A percentile compares a stretch with the other conserved stretches of the same genome.
Conservation (phyloP, 2,329 filamentous ascomycete genomes). For the Myotisia sp. region DNA sequence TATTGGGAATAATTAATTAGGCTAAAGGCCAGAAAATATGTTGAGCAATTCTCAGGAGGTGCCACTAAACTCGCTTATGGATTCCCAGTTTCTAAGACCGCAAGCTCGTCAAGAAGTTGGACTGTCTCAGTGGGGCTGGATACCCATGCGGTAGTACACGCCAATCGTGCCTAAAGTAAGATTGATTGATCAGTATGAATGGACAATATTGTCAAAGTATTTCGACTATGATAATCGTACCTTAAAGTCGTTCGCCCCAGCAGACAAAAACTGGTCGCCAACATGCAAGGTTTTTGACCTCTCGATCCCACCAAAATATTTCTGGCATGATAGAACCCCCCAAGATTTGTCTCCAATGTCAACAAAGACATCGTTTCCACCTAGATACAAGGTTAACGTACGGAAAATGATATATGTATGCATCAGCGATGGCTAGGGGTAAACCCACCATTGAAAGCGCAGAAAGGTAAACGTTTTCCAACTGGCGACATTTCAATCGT, state of each 20-base stretch:
- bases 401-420: background rate
- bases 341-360: constrained; percentile 97
- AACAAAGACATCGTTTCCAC: constrained; percentile 92
- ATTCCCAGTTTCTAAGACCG: constrained; percentile 39
- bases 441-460: constrained; percentile 72
- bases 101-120: constrained; percentile 71
- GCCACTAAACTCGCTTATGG: too few species aligned
- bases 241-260: constrained; percentile 95
- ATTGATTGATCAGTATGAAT: background rate
- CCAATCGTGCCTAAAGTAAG: constrained; percentile 50
- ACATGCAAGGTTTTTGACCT: constrained; percentile 79
- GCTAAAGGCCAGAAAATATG: too few species aligned
- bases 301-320: constrained; percentile 66
- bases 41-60: too few species aligned
- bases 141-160: constrained; percentile 94
- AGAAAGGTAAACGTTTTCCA: constrained; percentile 64
- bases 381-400: constrained; percentile 17
- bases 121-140: constrained; percentile 86
- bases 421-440: background rate
- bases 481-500: constrained; percentile 69
- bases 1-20: too few species aligned
- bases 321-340: constrained; percentile 85
- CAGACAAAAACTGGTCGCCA: constrained; percentile 88
- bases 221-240: constrained; percentile 33
- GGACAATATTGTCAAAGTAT: too few species aligned